Conservation (phyloP, 2,329 filamentous ascomycete genomes). For the Pseudogymnoascus sp. region DNA sequence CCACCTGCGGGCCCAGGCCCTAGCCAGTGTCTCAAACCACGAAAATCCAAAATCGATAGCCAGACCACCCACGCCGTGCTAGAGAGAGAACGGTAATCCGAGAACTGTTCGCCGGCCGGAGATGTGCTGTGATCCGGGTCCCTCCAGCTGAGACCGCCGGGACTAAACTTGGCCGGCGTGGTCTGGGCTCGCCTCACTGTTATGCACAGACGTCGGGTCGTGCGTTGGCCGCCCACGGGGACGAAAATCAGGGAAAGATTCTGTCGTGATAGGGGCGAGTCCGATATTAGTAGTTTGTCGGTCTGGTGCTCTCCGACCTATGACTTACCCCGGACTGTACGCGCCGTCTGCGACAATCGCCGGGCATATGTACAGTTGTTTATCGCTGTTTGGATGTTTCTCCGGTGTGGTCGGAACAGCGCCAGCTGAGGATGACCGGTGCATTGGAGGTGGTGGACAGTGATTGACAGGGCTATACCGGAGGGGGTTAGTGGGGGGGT, state of each 20-base stretch:
- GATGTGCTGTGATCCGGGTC: not conserved
- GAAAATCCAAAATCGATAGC: not conserved
- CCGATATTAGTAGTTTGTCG: not conserved
- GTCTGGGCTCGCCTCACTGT: not conserved
- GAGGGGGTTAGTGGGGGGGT: not conserved
- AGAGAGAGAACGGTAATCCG: not conserved
- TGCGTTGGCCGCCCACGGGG: not conserved
- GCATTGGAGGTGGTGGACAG: not conserved
- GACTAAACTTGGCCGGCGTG: not conserved
- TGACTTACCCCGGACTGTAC: not conserved
- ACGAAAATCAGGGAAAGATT: not conserved
- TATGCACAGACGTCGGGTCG: not conserved
- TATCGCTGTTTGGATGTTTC: not conserved
- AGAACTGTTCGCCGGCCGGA: not conserved
- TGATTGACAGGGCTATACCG: not conserved
- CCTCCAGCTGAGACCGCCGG: not conserved
- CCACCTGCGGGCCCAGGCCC: not conserved
- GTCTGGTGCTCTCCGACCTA: not conserved
- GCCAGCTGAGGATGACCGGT: not conserved
- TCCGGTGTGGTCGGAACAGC: not conserved
- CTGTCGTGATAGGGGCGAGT: not conserved
- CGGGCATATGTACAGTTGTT: not conserved
- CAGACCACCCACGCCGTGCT: not conserved
- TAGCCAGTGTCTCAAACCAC: not conserved
- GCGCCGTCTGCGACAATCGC: not conserved